phyloP scores from a whole-genome alignment of 306 rosid species.

The Ceratonia siliqua region DNA sequence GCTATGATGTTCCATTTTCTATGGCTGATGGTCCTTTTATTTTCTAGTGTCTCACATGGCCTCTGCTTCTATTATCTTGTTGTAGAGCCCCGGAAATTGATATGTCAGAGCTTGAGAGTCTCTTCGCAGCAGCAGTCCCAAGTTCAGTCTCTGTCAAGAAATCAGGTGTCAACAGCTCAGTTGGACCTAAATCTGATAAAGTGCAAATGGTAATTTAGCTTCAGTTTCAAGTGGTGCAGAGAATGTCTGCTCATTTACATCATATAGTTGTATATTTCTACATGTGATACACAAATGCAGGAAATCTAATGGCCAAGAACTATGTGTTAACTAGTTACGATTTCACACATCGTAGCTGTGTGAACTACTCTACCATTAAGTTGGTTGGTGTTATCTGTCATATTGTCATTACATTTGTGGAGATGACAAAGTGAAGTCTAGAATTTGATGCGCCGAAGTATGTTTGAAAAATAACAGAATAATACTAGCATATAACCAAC shows the following conservation, averaged over 20 bases:
- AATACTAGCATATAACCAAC: not conserved
- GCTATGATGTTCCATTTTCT: constrained; percentile 27
- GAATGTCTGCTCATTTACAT: constrained; percentile 12
- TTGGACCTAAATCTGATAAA: constrained; percentile 74
- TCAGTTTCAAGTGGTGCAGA: constrained; percentile 19
- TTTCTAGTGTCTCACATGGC: constrained; percentile 22
- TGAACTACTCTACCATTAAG: constrained; percentile 5
- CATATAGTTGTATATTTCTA: constrained; percentile 25
- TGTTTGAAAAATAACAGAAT: constrained; percentile 20
- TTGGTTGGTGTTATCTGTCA: constrained; percentile 11
- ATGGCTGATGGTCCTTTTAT: constrained; percentile 28
- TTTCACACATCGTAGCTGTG: not conserved
- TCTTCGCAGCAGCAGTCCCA: constrained; percentile 77
- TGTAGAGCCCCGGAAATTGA: constrained; percentile 93
- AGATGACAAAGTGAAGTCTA: constrained; percentile 23
- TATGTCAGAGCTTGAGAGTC: constrained; percentile 91
- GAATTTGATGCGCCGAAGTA: not conserved
- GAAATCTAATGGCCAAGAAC: constrained; percentile 25
- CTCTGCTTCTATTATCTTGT: constrained; percentile 32
- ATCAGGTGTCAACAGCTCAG: constrained; percentile 48
- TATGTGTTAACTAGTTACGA: constrained; percentile 9
- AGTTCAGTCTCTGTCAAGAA: constrained; percentile 50
- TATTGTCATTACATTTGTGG: constrained; percentile 17
- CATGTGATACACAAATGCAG: constrained; percentile 9
- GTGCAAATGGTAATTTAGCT: constrained; percentile 74